A percentile compares a stretch with the other conserved stretches of the same genome.
These are phyloP conservation scores for Gnomoniopsis smithogilvyi DNA, from an alignment of 2,329 filamentous ascomycete genomes.

Conservation along the genomic window DNA sequence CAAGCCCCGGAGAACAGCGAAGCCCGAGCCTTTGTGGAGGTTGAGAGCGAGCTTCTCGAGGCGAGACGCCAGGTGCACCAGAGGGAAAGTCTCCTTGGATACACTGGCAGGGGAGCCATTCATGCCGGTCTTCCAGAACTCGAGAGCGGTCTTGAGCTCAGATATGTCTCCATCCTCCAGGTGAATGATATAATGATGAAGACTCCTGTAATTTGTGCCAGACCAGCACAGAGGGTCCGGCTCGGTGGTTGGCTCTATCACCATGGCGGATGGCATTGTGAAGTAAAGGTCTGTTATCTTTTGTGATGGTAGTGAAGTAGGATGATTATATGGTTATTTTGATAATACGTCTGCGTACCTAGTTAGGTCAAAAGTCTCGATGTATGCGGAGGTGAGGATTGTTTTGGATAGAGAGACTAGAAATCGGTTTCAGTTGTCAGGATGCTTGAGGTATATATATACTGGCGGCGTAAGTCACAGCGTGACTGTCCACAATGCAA, in stretches of 20 bases:
- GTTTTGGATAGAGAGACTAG: too few relatives aligned
- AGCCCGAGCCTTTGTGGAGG: slow-evolving; percentile 43
- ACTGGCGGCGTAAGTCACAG: too few relatives aligned
- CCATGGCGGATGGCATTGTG: background rate
- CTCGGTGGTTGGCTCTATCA: background rate
- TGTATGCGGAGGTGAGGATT: too few relatives aligned
- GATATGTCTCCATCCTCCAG: slow-evolving; percentile 19
- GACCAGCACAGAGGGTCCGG: background rate
- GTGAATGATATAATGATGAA: slow-evolving; percentile 11
- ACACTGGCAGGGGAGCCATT: slow-evolving; percentile 29
- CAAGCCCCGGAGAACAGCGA: slow-evolving; percentile 54
- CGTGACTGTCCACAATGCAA: too few relatives aligned
- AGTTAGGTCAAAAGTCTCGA: too few relatives aligned
- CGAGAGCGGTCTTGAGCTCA: slow-evolving; percentile 25
- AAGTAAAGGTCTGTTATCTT: background rate
- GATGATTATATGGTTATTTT: too few relatives aligned
- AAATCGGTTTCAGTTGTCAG: too few relatives aligned
- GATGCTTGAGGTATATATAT: too few relatives aligned
- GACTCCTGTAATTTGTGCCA: background rate
- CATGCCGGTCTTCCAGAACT: slow-evolving; percentile 24
- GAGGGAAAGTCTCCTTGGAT: slow-evolving; percentile 34
- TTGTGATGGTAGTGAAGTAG: too few relatives aligned
- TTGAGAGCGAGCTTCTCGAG: slow-evolving; percentile 33
- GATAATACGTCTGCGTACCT: too few relatives aligned
- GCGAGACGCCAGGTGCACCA: slow-evolving; percentile 32